Evolutionary conservation across 2,329 filamentous ascomycete species (phyloP).

Genomic region (Chalara sp.): DNA sequence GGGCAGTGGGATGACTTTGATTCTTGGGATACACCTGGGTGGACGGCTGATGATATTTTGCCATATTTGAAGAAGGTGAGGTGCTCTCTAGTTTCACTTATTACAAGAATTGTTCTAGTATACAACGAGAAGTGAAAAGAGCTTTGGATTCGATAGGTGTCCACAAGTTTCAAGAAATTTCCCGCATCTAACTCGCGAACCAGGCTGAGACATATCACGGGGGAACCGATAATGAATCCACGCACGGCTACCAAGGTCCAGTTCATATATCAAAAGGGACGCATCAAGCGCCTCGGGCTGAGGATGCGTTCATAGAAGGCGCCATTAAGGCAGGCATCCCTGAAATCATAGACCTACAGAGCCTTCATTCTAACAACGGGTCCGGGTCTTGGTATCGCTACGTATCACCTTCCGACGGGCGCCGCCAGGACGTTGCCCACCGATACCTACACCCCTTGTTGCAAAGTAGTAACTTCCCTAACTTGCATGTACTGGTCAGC

Average conservation of each 20-base stretch:
- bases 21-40: conserved; percentile 44
- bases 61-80: conserved; percentile 43
- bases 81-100: not conserved
- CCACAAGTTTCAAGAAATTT: too few species aligned
- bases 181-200: not conserved
- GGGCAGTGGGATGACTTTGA: conserved; percentile 42
- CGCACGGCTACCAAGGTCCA: conserved; percentile 33
- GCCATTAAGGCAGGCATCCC: conserved; percentile 40
- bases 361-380: conserved; percentile 28
- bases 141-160: too few species aligned
- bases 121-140: too few species aligned
- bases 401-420: conserved; percentile 43
- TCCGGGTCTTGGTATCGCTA: conserved; percentile 26
- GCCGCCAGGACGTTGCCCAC: conserved; percentile 51
- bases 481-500: conserved; percentile 52
- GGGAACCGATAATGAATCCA: conserved; percentile 18
- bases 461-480: conserved; percentile 41
- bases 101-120: not conserved
- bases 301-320: conserved; percentile 44
- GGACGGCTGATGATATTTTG: conserved; percentile 43
- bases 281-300: conserved; percentile 31
- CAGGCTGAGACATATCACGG: conserved; percentile 36
- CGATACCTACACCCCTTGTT: conserved; percentile 47
- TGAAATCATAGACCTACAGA: conserved; percentile 46
- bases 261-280: conserved; percentile 48